These are phyloP conservation scores for Knufia fluminis DNA, from an alignment of 2,329 filamentous ascomycete genomes.

Conservation along the genomic window DNA sequence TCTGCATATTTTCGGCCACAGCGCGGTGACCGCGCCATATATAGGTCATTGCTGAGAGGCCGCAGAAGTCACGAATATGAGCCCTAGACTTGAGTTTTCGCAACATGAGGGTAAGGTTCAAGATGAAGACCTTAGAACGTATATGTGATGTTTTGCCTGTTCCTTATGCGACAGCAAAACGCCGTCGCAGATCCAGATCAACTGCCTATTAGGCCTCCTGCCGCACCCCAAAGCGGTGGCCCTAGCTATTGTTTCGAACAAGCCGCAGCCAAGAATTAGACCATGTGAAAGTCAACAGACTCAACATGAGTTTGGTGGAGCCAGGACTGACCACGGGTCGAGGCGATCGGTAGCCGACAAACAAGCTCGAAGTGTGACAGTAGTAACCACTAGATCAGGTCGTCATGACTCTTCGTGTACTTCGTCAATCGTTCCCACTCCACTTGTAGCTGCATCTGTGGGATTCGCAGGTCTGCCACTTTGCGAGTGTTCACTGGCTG, in stretches of 20 bases:
- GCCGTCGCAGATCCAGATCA: background rate
- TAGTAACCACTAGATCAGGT: background rate
- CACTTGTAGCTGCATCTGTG: background rate
- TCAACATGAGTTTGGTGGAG: background rate
- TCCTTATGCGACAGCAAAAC: background rate
- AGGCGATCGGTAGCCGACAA: background rate
- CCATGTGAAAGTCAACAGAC: background rate
- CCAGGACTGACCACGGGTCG: background rate
- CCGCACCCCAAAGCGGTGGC: background rate
- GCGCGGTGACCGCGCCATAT: too few species aligned
- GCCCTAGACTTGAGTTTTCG: too few species aligned
- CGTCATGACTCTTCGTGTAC: conserved; percentile 4
- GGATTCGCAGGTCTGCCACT: conserved; percentile 5
- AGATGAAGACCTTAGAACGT: too few species aligned
- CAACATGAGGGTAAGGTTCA: too few species aligned
- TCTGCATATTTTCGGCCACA: too few species aligned
- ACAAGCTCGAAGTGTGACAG: background rate
- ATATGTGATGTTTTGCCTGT: too few species aligned
- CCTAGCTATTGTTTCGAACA: background rate
- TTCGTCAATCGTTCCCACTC: conserved; percentile 6
- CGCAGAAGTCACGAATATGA: too few species aligned
- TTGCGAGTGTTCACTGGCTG: conserved; percentile 9
- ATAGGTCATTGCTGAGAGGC: too few species aligned
- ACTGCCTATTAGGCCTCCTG: conserved; percentile 4
- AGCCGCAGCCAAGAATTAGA: conserved; percentile 1